Percentiles rank a stretch among this genome's conserved stretches.
Conservation (phyloP, 768 basidiomycete species). For the Rhodotorula toruloides region DNA sequence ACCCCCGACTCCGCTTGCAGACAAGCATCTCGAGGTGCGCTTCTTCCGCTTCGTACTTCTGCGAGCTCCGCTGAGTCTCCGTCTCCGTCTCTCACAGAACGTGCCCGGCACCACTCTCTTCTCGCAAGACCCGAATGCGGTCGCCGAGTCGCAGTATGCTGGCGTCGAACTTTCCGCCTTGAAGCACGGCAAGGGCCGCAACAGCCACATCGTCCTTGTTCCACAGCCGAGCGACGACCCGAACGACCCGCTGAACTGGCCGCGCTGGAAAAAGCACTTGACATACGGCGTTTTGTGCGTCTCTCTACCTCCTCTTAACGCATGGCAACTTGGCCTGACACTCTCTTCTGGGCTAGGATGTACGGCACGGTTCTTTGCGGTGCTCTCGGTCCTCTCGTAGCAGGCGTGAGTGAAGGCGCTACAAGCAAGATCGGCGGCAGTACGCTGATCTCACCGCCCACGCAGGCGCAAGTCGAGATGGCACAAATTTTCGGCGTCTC, state of each 20-base stretch:
- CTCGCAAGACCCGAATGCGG: slow-evolving; percentile 36
- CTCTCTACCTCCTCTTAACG: not conserved
- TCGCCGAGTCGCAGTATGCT: slow-evolving; percentile 27
- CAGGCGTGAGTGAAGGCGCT: too few relatives aligned
- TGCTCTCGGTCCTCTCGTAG: slow-evolving; percentile 20
- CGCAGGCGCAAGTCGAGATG: slow-evolving; percentile 19
- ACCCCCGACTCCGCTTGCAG: not conserved
- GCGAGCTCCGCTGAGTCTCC: not conserved
- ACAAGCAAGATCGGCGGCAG: too few relatives aligned
- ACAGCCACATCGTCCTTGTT: slow-evolving; percentile 47
- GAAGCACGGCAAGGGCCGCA: slow-evolving; percentile 38
- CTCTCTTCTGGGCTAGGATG: slow-evolving; percentile 3
- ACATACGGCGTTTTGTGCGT: not conserved
- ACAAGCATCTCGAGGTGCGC: not conserved
- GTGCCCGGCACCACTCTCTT: slow-evolving; percentile 7
- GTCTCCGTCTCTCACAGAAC: not conserved
- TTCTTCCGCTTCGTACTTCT: not conserved
- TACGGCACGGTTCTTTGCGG: slow-evolving; percentile 37
- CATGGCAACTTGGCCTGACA: not conserved
- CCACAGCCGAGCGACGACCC: slow-evolving; percentile 47
- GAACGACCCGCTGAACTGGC: slow-evolving; percentile 42
- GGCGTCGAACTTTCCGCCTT: slow-evolving; percentile 33
- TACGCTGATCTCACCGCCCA: too few relatives aligned
- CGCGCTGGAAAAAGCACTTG: slow-evolving; percentile 34
- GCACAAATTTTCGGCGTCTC: slow-evolving; percentile 29